These are phyloP conservation scores for Mycena epipterygia DNA, from an alignment of 768 basidiomycete genomes.

Conservation along the genomic window DNA sequence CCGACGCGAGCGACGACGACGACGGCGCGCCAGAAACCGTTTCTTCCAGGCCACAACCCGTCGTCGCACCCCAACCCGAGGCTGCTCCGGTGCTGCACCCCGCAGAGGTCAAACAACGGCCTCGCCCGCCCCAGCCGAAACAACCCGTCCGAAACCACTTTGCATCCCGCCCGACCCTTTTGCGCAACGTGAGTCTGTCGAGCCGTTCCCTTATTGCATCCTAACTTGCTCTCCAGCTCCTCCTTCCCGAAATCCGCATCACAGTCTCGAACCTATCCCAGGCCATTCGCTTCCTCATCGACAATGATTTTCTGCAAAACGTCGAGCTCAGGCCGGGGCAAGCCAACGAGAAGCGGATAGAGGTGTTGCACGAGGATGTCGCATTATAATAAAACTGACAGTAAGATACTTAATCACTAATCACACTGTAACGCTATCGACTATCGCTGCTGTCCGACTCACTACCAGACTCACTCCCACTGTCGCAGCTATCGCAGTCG, in stretches of 20 bases:
- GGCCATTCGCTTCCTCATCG: slow-evolving; percentile 90
- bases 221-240: slow-evolving; percentile 62
- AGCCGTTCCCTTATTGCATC: background rate
- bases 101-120: slow-evolving; percentile 39
- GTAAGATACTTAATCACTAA: slow-evolving; percentile 19
- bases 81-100: slow-evolving; percentile 9
- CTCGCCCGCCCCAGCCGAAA: slow-evolving; percentile 53
- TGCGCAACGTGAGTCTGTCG: slow-evolving; percentile 77
- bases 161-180: slow-evolving; percentile 73
- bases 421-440: slow-evolving; percentile 23
- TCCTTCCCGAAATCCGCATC: slow-evolving; percentile 87
- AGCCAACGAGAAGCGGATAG: slow-evolving; percentile 72
- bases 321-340: slow-evolving; percentile 89
- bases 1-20: slow-evolving; percentile 50
- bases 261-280: slow-evolving; percentile 95
- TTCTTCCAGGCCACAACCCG: slow-evolving; percentile 62
- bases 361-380: slow-evolving; percentile 59
- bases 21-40: slow-evolving; percentile 68
- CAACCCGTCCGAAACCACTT: slow-evolving; percentile 74
- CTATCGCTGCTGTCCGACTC: slow-evolving; percentile 40
- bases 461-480: slow-evolving; percentile 45
- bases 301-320: slow-evolving; percentile 86
- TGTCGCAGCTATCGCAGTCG: slow-evolving; percentile 51
- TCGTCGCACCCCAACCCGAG: background rate
- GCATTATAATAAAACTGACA: slow-evolving; percentile 29